These are phyloP conservation scores for Ceratobasidium sp. DNA, from an alignment of 1,284 basidiomycete genomes.

Conservation along the genomic window DNA sequence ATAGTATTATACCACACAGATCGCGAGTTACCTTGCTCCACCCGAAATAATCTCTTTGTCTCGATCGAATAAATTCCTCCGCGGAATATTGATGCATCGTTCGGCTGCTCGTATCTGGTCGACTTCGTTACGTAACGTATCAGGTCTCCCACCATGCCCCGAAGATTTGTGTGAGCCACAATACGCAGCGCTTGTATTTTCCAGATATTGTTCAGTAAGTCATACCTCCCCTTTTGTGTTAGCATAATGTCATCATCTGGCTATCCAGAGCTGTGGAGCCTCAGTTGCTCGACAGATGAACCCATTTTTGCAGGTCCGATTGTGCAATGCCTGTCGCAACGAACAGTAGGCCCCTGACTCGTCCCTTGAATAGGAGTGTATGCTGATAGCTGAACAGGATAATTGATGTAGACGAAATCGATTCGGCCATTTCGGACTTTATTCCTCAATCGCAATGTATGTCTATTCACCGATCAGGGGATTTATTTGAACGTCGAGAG, in stretches of 20 bases:
- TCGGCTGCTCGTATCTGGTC: slow-evolving; percentile 7
- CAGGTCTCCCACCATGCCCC: slow-evolving; percentile 17
- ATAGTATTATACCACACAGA: neutral
- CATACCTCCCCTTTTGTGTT: neutral
- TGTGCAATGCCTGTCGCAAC: neutral
- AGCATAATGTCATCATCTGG: neutral
- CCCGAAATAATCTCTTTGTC: slow-evolving; percentile 2
- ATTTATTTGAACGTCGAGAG: too few species aligned
- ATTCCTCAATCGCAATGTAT: too few species aligned
- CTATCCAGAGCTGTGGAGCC: neutral
- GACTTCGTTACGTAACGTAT: neutral
- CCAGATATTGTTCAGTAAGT: slow-evolving; percentile 12
- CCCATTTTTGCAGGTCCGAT: neutral
- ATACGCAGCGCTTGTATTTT: slow-evolving; percentile 25
- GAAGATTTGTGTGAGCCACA: slow-evolving; percentile 1
- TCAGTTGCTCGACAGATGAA: neutral
- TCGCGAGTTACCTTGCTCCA: slow-evolving; percentile 10
- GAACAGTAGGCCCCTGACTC: neutral
- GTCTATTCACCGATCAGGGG: too few species aligned
- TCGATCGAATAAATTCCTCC: slow-evolving; percentile 9
- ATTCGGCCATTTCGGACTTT: neutral
- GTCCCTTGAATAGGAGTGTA: neutral
- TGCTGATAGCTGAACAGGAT: neutral
- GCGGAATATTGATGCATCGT: neutral
- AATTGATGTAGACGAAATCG: neutral